Evolutionary conservation across 1,284 basidiomycete species (phyloP), one percentile per base, ranked within the genome.

Genomic region (Marasmius oreades): DNA sequence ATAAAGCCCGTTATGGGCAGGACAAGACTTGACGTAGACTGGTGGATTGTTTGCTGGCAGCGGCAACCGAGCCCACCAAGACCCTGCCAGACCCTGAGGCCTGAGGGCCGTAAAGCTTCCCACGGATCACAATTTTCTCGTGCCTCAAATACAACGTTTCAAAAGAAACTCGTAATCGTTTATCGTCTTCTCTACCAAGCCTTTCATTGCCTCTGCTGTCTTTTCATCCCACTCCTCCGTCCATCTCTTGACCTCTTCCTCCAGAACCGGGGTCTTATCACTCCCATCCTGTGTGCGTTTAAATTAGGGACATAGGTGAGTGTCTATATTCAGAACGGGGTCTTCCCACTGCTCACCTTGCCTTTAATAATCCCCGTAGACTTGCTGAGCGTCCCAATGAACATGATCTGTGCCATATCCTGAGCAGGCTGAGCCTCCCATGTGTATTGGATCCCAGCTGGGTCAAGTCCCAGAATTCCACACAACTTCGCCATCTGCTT

Each of bases 201-300:
- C 18, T 33, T 50, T 50, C 47, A 50, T 50, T 20, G 10, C 20
- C 47, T 11, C 2, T n/a, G 47, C 47, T 12, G 12, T 50, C 16
- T 50, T n/a, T 16, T 50, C 47, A 18, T 50, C 47, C 47, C 47
- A 50, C n/a, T 50, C 26, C 6, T 50, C 47, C 11, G 24, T 26
- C 47, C 47, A 50, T 33, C 33, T 50, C 47, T 50, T 50, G 6
- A 31, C 47, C 26, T 50, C 47, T 10, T 50, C n/a, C 47, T 50
- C 47, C 2, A 50, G 10, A 31, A 31, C 26, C 10, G 31, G 24
- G 1, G 26, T 23, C 33, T 50, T 50, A 50, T 23, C 31, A 31
- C 26, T 26, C 11, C 44, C 20, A 2, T 31, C 47, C 20, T 45
- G n/a, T 45, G 28, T 31, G 28, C 4, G 28, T 4, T 31, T 31